Percentiles rank a stretch among this genome's conserved stretches.
These are phyloP conservation scores for Phytopythium helicoides DNA, from an alignment of 352 stramenopile species.

Conservation along the genomic window DNA sequence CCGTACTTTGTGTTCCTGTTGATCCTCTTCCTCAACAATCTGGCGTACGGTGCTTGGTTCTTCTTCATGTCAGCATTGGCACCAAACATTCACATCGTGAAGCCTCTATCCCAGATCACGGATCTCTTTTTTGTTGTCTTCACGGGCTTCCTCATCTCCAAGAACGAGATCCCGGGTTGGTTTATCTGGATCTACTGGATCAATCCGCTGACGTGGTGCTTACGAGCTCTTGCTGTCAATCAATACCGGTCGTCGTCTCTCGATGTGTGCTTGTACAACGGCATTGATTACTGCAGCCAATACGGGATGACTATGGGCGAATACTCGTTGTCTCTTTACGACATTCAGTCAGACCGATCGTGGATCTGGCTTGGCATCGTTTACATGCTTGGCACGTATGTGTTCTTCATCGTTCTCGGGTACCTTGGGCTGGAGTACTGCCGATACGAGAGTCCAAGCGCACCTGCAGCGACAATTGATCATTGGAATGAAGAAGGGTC, in stretches of 20 bases:
- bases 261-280: no score
- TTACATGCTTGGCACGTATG: slow-evolving; percentile 22
- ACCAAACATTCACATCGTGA: slow-evolving; percentile 36
- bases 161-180: no score
- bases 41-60: slow-evolving; percentile 34
- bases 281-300: no score
- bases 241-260: no score
- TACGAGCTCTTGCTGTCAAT: no score
- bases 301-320: no score
- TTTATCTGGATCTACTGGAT: no score
- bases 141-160: no score
- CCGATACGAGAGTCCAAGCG: slow-evolving; percentile 13
- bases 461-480: slow-evolving; percentile 4
- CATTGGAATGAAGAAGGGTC: slow-evolving; percentile 12
- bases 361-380: slow-evolving; percentile 33
- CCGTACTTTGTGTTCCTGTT: slow-evolving; percentile 60
- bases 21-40: slow-evolving; percentile 51
- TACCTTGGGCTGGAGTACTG: slow-evolving; percentile 35
- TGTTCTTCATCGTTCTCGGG: slow-evolving; percentile 33
- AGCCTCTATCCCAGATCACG: slow-evolving; percentile 39
- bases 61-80: slow-evolving; percentile 31
- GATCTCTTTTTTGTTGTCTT: slow-evolving; percentile 34
- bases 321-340: slow-evolving; percentile 33
- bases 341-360: slow-evolving; percentile 23
- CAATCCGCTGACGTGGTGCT: no score